Evolutionary conservation across 306 rosid genomes (phyloP).

Genomic region (Prunus armeniaca): DNA sequence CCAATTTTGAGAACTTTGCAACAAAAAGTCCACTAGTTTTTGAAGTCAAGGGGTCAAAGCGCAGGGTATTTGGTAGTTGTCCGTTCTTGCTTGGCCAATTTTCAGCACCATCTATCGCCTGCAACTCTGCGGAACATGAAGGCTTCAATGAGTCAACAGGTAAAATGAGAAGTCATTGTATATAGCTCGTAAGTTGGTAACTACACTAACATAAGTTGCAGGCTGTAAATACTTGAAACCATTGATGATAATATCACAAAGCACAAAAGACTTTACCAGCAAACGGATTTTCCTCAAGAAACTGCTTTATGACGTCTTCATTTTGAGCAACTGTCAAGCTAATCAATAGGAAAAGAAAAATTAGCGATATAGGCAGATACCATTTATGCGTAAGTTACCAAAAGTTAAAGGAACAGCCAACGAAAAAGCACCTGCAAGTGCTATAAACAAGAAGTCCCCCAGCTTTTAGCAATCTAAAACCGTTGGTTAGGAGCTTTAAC

Average conservation of each 20-base stretch:
- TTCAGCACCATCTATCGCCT: slow-evolving; percentile 51
- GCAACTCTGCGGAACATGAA: slow-evolving; percentile 44
- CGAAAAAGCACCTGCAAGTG: slow-evolving; percentile 83
- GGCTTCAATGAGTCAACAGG: neutral
- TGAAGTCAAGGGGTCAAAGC: slow-evolving; percentile 74
- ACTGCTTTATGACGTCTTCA: slow-evolving; percentile 80
- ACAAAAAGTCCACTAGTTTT: slow-evolving; percentile 85
- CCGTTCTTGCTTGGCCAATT: slow-evolving; percentile 89
- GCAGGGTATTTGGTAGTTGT: slow-evolving; percentile 47
- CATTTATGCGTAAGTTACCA: neutral
- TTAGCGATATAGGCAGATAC: slow-evolving; percentile 6
- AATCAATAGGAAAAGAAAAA: slow-evolving; percentile 19
- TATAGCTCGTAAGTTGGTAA: too few species aligned
- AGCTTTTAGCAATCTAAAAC: slow-evolving; percentile 78
- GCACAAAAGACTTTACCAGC: slow-evolving; percentile 56
- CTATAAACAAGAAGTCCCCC: slow-evolving; percentile 83
- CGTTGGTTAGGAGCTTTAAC: slow-evolving; percentile 76
- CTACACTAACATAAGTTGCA: neutral
- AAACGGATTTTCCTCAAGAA: slow-evolving; percentile 61
- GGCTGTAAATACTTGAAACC: neutral
- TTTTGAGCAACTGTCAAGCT: slow-evolving; percentile 88
- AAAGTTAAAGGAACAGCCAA: slow-evolving; percentile 1
- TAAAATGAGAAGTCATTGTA: neutral
- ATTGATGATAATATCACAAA: neutral
- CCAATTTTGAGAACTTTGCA: slow-evolving; percentile 57